A percentile compares a stretch with the other conserved stretches of the same genome.
phyloP scores from a whole-genome alignment of 768 basidiomycete genomes.

The Xerocomellus intermedius region DNA sequence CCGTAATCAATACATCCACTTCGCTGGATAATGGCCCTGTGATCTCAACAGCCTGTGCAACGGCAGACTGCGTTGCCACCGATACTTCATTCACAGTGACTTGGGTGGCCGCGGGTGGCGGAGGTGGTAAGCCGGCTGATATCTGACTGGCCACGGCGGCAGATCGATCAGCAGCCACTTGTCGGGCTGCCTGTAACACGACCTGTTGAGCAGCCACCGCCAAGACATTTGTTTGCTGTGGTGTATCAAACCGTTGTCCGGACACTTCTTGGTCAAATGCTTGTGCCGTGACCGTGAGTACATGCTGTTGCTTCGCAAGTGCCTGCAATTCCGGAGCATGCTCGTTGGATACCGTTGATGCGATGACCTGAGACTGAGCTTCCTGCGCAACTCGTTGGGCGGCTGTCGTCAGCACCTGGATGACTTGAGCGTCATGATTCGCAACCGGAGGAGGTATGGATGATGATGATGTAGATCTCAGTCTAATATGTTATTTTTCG shows the following conservation, averaged over 20 bases:
- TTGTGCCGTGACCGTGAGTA: conserved; percentile 67
- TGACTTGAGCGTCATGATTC: conserved; percentile 66
- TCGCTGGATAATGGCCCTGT: conserved; percentile 71
- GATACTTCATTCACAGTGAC: conserved; percentile 59
- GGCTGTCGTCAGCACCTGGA: conserved; percentile 72
- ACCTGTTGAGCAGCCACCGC: conserved; percentile 80
- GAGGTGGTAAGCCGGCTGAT: conserved; percentile 38
- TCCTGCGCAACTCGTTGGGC: conserved; percentile 77
- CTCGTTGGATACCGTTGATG: conserved; percentile 46
- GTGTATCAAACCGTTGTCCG: conserved; percentile 48
- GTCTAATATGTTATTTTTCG: conserved; percentile 11
- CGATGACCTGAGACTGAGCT: conserved; percentile 65
- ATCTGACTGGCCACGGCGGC: conserved; percentile 41
- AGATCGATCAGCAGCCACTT: conserved; percentile 52
- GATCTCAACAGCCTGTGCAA: conserved; percentile 79
- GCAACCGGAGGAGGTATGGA: conserved; percentile 35
- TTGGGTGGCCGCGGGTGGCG: conserved; percentile 33
- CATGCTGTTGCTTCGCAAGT: conserved; percentile 79
- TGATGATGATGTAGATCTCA: conserved; percentile 33
- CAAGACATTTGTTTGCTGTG: conserved; percentile 51
- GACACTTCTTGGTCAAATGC: conserved; percentile 72
- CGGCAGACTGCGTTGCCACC: conserved; percentile 68
- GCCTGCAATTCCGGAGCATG: conserved; percentile 54
- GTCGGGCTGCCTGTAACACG: conserved; percentile 72
- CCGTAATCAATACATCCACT: conserved; percentile 78